Evolutionary conservation across 441 rosid genomes (phyloP).

Genomic region (Bruguiera hainesii): DNA sequence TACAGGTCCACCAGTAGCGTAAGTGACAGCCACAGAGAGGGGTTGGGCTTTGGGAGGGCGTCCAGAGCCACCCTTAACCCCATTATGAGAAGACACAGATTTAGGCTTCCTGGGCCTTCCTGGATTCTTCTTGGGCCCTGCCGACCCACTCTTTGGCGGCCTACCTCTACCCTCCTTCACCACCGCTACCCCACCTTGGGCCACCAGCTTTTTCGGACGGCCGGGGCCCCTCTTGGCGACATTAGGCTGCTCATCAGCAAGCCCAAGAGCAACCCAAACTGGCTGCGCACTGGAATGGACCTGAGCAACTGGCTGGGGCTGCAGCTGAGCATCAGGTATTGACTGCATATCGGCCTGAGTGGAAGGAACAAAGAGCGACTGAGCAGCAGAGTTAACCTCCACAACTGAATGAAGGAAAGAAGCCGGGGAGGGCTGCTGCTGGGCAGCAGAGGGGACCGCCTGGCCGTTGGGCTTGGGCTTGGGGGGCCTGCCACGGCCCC

Average conservation of each 20-base stretch:
- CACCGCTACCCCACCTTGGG: conserved; percentile 15
- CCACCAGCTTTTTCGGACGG: conserved; percentile 47
- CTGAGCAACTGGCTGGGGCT: background rate
- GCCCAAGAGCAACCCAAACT: conserved; percentile 19
- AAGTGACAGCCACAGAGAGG: conserved; percentile 35
- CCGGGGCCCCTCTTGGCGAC: conserved; percentile 38
- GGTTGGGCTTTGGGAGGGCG: conserved; percentile 40
- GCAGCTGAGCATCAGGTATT: background rate
- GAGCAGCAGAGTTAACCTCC: background rate
- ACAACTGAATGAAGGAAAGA: background rate
- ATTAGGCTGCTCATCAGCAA: conserved; percentile 18
- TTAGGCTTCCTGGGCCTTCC: conserved; percentile 63
- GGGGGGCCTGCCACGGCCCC: conserved; percentile 78
- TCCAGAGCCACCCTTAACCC: conserved; percentile 37
- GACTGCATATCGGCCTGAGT: no score
- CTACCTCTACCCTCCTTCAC: conserved; percentile 36
- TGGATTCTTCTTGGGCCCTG: conserved; percentile 28
- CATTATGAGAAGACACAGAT: conserved; percentile 25
- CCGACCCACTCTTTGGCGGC: conserved; percentile 31
- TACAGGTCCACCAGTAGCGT: conserved; percentile 26
- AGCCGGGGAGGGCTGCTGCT: background rate
- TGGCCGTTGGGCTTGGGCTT: conserved; percentile 36
- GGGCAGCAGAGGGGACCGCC: background rate
- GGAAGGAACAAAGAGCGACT: conserved; percentile 15
- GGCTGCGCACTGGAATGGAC: background rate